Conservation (phyloP, 345 rosid species). For the Camelina hispida region DNA sequence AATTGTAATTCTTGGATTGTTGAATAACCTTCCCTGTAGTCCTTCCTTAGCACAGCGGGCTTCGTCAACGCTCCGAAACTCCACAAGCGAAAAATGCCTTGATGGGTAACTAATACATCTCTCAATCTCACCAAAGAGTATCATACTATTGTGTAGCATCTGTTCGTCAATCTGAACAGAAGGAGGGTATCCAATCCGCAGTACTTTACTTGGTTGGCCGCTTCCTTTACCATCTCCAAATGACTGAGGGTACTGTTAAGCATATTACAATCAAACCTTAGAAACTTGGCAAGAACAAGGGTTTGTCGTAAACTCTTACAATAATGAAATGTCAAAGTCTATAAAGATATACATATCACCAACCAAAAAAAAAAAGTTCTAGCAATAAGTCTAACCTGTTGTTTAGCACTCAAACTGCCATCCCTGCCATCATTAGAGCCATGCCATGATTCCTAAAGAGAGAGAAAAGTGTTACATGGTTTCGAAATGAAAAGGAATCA, state of each 20-base stretch:
- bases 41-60: constrained; percentile 97
- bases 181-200: constrained; percentile 98
- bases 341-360: not conserved
- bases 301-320: constrained; percentile 5
- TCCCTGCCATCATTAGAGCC: constrained; percentile 61
- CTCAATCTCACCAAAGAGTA: constrained; percentile 97
- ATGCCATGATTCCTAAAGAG: constrained; percentile 65
- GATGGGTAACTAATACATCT: constrained; percentile 66
- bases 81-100: constrained; percentile 84
- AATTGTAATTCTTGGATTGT: constrained; percentile 88
- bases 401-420: constrained; percentile 51
- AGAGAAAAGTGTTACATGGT: constrained; percentile 31
- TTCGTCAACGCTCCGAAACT: constrained; percentile 92
- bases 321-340: constrained; percentile 12
- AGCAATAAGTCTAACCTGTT: constrained; percentile 54
- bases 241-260: constrained; percentile 57
- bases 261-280: constrained; percentile 16
- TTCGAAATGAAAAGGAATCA: not conserved
- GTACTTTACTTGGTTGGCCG: constrained; percentile 77
- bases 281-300: constrained; percentile 18
- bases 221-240: constrained; percentile 57
- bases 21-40: constrained; percentile 87
- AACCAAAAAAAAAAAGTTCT: constrained; percentile 9
- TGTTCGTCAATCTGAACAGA: constrained; percentile 86
- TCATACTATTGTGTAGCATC: constrained; percentile 95